Base-by-base conservation (phyloP, 2,329 filamentous ascomycete species). In the Cyphellophora europaea region DNA sequence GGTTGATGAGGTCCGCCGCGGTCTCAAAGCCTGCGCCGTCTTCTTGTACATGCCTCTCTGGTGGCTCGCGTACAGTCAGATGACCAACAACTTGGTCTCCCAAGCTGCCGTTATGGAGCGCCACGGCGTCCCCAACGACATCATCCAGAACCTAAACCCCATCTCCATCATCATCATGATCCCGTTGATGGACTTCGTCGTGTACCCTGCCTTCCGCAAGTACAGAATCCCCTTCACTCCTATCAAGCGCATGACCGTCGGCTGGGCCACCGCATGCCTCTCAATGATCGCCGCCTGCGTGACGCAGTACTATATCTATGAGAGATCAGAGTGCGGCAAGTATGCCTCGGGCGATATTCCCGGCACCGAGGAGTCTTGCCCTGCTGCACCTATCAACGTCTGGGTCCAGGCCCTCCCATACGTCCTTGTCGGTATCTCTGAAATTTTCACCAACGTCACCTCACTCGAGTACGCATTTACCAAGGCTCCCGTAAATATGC, bases 401-500 rank as follows among this genome's bases (percentile, higher is more conserved):
- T 76, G 71, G 44, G 49, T 50, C 4, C 51, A 54, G 33, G 48
- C 49, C 5, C 36, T 45, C 8, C 36, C 47, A 15, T 53, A 51
- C 29, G 41, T 53, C 11, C 37, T 52, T 11, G 43, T 50, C 16
- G 50, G 44, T 21, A 43, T 53, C 32, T 49, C 50, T 28, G 50
- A 53, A 35, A 50, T 51, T 27, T 40, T 53, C 29, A 47, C 46
- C 2, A 71, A 65, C 8, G 66, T 77, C 38, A 76, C 72, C 3
- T 77, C 76, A 2, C 74, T 82, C 44, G 82, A 86, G 54, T 85
- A 84, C 44, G 82, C 82, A 19, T 87, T 77, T 63, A 79, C 77
- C 54, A 84, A 85, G 59, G 80, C 81, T 0, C 82, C 82, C 16
- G 74, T 72, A 51, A 86, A 85, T 63, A 88, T 88, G 82, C 78